Conservation (phyloP, 2,329 filamentous ascomycete genomes). For the Tolypocladium ovalisporum region DNA sequence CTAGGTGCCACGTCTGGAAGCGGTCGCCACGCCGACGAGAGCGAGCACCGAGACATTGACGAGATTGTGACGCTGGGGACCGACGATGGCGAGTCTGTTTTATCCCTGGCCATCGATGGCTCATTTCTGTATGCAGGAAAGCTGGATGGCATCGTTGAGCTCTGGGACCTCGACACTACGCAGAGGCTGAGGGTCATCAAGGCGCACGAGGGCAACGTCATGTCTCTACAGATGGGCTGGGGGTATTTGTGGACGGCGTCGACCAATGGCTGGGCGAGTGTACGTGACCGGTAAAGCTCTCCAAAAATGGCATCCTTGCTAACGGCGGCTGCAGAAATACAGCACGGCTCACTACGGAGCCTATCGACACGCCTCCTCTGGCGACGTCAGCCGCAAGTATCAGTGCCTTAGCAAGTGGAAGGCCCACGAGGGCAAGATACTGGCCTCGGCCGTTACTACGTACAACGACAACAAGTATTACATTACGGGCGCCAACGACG, state of each 20-base stretch:
- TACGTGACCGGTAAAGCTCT: conserved; percentile 28
- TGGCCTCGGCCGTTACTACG: conserved; percentile 68
- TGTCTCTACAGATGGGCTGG: conserved; percentile 76
- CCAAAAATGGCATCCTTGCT: neutral
- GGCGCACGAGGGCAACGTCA: conserved; percentile 69
- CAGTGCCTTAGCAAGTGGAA: conserved; percentile 68
- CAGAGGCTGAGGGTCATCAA: conserved; percentile 84
- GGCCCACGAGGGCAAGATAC: conserved; percentile 77
- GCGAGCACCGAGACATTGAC: conserved; percentile 48
- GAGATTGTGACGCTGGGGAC: conserved; percentile 57
- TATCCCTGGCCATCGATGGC: conserved; percentile 78
- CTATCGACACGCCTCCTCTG: conserved; percentile 35
- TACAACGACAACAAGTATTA: conserved; percentile 69
- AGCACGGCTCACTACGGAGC: conserved; percentile 54
- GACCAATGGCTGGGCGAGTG: conserved; percentile 78
- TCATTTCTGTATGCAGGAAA: conserved; percentile 90
- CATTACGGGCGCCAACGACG: conserved; percentile 89
- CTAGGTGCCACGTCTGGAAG: conserved; percentile 27
- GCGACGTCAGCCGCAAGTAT: conserved; percentile 65
- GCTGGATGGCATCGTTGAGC: conserved; percentile 75
- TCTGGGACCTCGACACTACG: conserved; percentile 93
- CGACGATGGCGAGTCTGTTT: conserved; percentile 51
- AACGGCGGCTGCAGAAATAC: conserved; percentile 40
- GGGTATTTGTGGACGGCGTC: conserved; percentile 80
- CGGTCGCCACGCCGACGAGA: conserved; percentile 23